Percentiles rank a stretch among this genome's conserved stretches.
These are phyloP conservation scores for Meyerozyma elateridarum DNA, from an alignment of 1,139 yeast species.

Conservation along the genomic window DNA sequence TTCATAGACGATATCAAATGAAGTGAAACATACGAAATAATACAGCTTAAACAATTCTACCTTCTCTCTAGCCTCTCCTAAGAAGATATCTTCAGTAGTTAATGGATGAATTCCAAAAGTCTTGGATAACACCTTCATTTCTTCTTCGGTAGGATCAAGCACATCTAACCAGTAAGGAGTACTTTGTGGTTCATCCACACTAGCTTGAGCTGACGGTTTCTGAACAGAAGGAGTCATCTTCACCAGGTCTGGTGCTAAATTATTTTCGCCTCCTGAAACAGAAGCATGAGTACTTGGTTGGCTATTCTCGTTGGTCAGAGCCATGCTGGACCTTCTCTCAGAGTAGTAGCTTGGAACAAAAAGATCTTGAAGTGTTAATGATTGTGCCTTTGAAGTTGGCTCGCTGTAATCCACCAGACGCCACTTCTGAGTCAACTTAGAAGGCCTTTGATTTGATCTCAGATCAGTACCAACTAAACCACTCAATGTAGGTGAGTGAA, in stretches of 20 bases:
- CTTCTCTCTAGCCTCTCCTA: conserved; percentile 93
- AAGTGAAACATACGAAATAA: conserved; percentile 88
- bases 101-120: conserved; percentile 94
- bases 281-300: conserved; percentile 5
- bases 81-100: conserved; percentile 90
- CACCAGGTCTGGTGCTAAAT: neutral
- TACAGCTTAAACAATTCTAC: conserved; percentile 88
- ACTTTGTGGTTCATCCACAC: conserved; percentile 5
- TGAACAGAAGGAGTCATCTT: conserved; percentile 4
- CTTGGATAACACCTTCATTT: conserved; percentile 87
- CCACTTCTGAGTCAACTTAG: conserved; percentile 15
- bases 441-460: conserved; percentile 7
- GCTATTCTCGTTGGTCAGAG: conserved; percentile 12
- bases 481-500: conserved; percentile 84
- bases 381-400: conserved; percentile 5
- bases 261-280: conserved; percentile 4
- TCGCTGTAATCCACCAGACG: conserved; percentile 8
- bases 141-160: conserved; percentile 90
- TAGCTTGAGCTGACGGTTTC: neutral
- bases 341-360: conserved; percentile 27
- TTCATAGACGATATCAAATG: conserved; percentile 83
- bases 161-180: conserved; percentile 90
- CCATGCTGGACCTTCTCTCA: conserved; percentile 10
- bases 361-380: conserved; percentile 21
- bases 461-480: conserved; percentile 50